Percentiles rank a stretch among this genome's conserved stretches.
Conservation (phyloP, 768 basidiomycete genomes). For the Coprinellus aureogranulatus region DNA sequence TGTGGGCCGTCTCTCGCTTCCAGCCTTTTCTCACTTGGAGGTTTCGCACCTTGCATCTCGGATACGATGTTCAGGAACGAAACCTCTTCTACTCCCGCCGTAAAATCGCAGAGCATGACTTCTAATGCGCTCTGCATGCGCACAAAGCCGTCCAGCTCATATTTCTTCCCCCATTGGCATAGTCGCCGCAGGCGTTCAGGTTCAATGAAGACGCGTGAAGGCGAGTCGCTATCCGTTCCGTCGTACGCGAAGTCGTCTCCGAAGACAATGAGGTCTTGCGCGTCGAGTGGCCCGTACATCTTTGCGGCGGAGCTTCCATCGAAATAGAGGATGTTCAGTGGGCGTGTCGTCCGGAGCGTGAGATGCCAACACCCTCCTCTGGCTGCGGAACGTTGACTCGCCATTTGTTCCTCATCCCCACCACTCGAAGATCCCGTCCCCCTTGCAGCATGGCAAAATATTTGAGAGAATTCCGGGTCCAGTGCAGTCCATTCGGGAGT, state of each 20-base stretch:
- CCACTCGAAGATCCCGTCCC: neutral
- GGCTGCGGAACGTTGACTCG: constrained; percentile 15
- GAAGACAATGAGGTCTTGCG: constrained; percentile 48
- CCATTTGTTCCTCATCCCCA: too few species aligned
- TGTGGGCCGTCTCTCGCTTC: neutral
- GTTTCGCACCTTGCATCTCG: neutral
- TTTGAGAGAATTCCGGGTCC: constrained; percentile 23
- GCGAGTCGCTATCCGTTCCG: constrained; percentile 28
- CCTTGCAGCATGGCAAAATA: constrained; percentile 27
- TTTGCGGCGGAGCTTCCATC: constrained; percentile 51
- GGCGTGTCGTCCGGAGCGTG: constrained; percentile 33
- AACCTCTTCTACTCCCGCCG: constrained; percentile 33
- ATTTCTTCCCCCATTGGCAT: constrained; percentile 48
- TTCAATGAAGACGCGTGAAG: constrained; percentile 26
- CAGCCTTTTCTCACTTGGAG: too few species aligned
- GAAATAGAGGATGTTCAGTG: constrained; percentile 49
- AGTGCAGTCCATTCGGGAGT: constrained; percentile 14
- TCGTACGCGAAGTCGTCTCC: constrained; percentile 31
- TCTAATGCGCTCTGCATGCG: constrained; percentile 55
- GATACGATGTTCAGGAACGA: constrained; percentile 36
- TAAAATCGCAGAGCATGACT: constrained; percentile 49
- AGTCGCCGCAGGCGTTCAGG: constrained; percentile 32
- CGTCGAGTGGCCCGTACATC: constrained; percentile 42
- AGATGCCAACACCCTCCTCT: constrained; percentile 37
- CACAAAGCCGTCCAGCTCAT: constrained; percentile 46